phyloP scores from a whole-genome alignment of 2,329 filamentous ascomycete genomes.

The Fragosphaeria purpurea region DNA sequence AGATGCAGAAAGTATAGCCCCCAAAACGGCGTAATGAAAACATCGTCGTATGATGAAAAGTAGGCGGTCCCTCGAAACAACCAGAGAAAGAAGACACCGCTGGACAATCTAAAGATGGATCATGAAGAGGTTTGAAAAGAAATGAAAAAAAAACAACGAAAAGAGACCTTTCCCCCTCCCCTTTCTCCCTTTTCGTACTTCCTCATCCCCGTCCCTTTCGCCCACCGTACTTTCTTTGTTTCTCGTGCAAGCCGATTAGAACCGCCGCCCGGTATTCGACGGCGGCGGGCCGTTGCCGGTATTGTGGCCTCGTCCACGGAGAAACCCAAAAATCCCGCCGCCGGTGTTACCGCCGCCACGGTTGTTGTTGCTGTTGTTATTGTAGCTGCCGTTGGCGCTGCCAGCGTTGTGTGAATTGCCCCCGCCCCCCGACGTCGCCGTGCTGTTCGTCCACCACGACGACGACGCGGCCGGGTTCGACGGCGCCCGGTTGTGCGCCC shows the following conservation, averaged over 20 bases:
- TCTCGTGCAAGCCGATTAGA: background rate
- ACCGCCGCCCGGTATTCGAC: conserved; percentile 2
- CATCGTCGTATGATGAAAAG: too few relatives aligned
- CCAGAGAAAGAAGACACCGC: too few relatives aligned
- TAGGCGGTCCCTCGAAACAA: too few relatives aligned
- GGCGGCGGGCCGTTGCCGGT: background rate
- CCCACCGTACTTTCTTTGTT: too few relatives aligned
- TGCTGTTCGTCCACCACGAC: too few relatives aligned
- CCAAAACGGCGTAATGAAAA: too few relatives aligned
- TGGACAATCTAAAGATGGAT: too few relatives aligned
- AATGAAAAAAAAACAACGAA: background rate
- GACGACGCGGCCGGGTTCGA: too few relatives aligned
- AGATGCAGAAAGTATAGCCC: background rate
- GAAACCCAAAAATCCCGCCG: background rate
- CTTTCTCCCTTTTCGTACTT: too few relatives aligned
- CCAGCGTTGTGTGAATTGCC: background rate
- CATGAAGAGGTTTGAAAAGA: background rate
- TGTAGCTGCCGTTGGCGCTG: background rate
- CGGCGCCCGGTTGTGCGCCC: background rate
- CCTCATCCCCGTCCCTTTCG: too few relatives aligned
- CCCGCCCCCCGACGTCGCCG: too few relatives aligned
- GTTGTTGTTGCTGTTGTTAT: background rate
- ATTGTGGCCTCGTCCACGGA: too few relatives aligned
- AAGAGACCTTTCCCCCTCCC: background rate
- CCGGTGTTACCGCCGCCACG: background rate